A percentile compares a stretch with the other conserved stretches of the same genome.
phyloP scores from a whole-genome alignment of 2,329 filamentous ascomycete species.

The Curvularia lunata region DNA sequence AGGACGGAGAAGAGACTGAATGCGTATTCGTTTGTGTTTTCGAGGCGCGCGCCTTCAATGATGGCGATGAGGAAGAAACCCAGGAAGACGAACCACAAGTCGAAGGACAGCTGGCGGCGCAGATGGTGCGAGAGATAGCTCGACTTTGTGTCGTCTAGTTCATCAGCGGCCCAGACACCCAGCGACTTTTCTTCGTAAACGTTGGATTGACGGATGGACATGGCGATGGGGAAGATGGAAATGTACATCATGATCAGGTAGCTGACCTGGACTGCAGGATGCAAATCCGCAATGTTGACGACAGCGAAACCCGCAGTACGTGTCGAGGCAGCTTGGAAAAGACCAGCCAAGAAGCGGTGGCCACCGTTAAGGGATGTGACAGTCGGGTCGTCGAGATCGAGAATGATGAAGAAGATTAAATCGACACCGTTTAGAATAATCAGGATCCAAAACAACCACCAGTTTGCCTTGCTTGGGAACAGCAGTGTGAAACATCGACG shows the following conservation, averaged over 20 bases:
- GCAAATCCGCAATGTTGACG: conserved; percentile 76
- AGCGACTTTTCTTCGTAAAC: conserved; percentile 93
- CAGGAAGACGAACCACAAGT: conserved; percentile 95
- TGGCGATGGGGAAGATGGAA: conserved; percentile 94
- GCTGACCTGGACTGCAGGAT: conserved; percentile 90
- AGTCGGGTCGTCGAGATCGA: conserved; percentile 78
- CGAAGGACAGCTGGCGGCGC: conserved; percentile 91
- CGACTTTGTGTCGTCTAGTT: conserved; percentile 63
- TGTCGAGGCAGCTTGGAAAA: conserved; percentile 89
- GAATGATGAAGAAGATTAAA: conserved; percentile 86
- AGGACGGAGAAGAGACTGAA: conserved; percentile 58
- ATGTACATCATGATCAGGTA: conserved; percentile 99
- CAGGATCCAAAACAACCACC: conserved; percentile 93
- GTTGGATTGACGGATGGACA: conserved; percentile 90
- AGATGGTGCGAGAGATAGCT: conserved; percentile 92
- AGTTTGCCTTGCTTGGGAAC: conserved; percentile 87
- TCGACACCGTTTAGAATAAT: conserved; percentile 83
- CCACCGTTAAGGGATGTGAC: conserved; percentile 73
- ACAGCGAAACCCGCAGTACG: conserved; percentile 89
- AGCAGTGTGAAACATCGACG: conserved; percentile 94
- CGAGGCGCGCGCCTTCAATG: conserved; percentile 76
- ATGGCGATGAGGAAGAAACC: conserved; percentile 93
- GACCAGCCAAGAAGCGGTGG: conserved; percentile 79
- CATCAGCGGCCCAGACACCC: conserved; percentile 69
- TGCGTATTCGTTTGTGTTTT: conserved; percentile 62